Base-by-base conservation (phyloP, 2,329 filamentous ascomycete species). In the Xylaria polymorpha region DNA sequence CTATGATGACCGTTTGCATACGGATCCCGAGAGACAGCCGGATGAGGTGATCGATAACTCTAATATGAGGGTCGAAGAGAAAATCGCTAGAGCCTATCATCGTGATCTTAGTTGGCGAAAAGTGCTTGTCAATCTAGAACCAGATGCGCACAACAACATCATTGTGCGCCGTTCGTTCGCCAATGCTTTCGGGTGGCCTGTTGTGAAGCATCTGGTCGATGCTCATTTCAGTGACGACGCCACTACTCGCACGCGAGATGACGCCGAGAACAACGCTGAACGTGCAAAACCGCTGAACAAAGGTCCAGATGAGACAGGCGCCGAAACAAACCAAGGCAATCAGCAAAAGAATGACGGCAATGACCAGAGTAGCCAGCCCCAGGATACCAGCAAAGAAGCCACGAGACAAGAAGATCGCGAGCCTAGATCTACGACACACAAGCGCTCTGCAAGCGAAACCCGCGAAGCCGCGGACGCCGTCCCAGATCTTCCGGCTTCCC, bases 81-180 rank as follows among this genome's bases (percentile, higher is more conserved):
- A 98, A 81, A 99, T 99, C 73, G 96, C 96, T 1, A 89, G 96
- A 56, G 96, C 94, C 15, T 99, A 99, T 81, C 96, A 99, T 79
- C 90, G 90, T 14, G 94, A 94, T 71, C 82, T 99, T 22, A 93
- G 93, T 1, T 99, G 96, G 96, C 92, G 96, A 55, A 99, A 99
- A 79, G 96, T 99, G 1, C 88, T 99, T 4, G 96, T 99, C 15
- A 92, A 96, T 63, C 85, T 99, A 2, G 95, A 99, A 78, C 96
- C 96, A 0, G 96, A 99, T 80, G 96, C 96, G 0, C 96, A 99
- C 83, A 99, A 99, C 81, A 99, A 99, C 80, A 97, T 99, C 73
- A 92, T 98, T 69, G 96, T 99, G 29, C 91, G 96, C 18, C 91
- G 96, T 65, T 97, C 94, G 91, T 99, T 99, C 79, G 91, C 94